These are phyloP conservation scores for Rhizophlyctis rosea DNA, from an alignment of 192 early-diverging fungal species.

Conservation along the genomic window DNA sequence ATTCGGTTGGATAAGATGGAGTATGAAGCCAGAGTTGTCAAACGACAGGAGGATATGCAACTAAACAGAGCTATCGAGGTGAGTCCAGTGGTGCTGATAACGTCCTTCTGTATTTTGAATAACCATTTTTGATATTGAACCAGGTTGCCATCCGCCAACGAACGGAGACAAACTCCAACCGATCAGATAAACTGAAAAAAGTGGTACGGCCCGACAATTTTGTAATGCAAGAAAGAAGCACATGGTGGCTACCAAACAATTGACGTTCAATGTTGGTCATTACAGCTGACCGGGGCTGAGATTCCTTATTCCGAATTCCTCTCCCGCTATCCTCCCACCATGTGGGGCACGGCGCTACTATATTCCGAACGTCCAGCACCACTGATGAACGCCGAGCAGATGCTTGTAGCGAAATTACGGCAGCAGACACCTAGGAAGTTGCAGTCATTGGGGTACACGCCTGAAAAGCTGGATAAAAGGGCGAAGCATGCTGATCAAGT, in stretches of 20 bases:
- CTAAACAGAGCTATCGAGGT: constrained; percentile 56
- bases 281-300: no score
- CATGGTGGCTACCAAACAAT: not conserved
- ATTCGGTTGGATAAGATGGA: constrained; percentile 42
- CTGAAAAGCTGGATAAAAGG: constrained; percentile 14
- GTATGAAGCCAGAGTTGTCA: constrained; percentile 35
- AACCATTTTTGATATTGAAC: not conserved
- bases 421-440: constrained; percentile 34
- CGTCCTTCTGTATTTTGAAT: not conserved
- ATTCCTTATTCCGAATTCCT: constrained; percentile 39
- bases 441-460: constrained; percentile 32
- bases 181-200: constrained; percentile 26
- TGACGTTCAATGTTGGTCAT: not conserved
- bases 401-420: constrained; percentile 18
- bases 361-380: constrained; percentile 43
- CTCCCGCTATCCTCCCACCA: constrained; percentile 45
- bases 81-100: constrained; percentile 2
- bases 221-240: not conserved
- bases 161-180: constrained; percentile 16
- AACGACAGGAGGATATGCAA: constrained; percentile 39
- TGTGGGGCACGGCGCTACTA: constrained; percentile 51
- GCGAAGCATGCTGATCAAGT: constrained; percentile 5
- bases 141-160: constrained; percentile 30
- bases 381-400: constrained; percentile 34
- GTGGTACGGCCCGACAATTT: not conserved